Evolutionary conservation across 768 basidiomycete species (phyloP).

Genomic region (Gloeopeniophorella convolvens): DNA sequence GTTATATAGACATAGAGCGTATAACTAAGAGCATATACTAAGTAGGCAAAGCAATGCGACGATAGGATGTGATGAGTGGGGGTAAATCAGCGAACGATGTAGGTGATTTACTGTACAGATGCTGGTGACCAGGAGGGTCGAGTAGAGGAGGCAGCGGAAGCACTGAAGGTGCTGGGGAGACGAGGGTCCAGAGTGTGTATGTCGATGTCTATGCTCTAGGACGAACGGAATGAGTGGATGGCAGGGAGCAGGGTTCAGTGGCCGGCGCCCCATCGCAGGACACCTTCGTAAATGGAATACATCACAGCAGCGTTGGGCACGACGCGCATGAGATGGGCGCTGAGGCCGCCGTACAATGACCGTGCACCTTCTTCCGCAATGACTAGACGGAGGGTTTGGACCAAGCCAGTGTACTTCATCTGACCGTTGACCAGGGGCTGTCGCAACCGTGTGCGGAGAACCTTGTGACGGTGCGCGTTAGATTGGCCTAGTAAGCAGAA

Average conservation of each 20-base stretch:
- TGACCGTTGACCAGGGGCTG: slow-evolving; percentile 79
- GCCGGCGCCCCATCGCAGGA: slow-evolving; percentile 49
- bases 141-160: not conserved
- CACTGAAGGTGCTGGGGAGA: not conserved
- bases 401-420: slow-evolving; percentile 78
- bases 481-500: not conserved
- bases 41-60: not conserved
- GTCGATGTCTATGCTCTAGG: slow-evolving; percentile 4
- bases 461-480: slow-evolving; percentile 36
- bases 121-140: not conserved
- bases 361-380: slow-evolving; percentile 85
- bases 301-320: slow-evolving; percentile 97
- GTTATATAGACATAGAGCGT: slow-evolving; percentile 2
- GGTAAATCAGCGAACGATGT: not conserved
- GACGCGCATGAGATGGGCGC: slow-evolving; percentile 92
- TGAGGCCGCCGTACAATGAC: slow-evolving; percentile 85
- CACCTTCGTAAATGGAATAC: slow-evolving; percentile 91
- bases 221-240: not conserved
- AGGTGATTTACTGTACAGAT: slow-evolving; percentile 3
- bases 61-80: slow-evolving; percentile 6
- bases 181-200: not conserved
- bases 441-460: slow-evolving; percentile 85
- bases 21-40: slow-evolving; percentile 3
- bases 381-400: slow-evolving; percentile 79
- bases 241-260: not conserved